A percentile compares a stretch with the other conserved stretches of the same genome.
Conservation (phyloP, 2,329 filamentous ascomycete species). For the Metarhizium robertsii region DNA sequence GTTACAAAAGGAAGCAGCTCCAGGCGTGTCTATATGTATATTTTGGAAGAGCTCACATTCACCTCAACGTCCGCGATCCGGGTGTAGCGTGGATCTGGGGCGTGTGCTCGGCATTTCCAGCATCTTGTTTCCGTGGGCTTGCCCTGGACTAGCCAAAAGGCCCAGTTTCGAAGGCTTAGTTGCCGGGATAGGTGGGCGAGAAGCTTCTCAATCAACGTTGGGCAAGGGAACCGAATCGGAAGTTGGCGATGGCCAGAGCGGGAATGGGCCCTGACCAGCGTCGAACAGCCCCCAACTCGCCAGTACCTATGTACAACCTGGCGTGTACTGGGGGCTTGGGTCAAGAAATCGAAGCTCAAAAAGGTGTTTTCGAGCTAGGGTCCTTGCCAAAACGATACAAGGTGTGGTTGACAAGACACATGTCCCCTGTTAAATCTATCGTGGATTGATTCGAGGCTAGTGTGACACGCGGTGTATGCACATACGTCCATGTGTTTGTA, state of each 20-base stretch:
- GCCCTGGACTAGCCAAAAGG: constrained; percentile 1
- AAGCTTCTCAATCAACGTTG: neutral
- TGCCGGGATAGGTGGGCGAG: neutral
- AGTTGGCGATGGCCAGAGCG: neutral
- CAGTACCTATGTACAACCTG: too few species aligned
- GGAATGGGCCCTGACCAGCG: neutral
- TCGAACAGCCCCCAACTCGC: neutral
- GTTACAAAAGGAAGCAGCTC: neutral
- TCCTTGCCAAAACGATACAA: neutral
- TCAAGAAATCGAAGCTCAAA: neutral
- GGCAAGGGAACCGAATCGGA: neutral
- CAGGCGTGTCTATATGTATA: neutral
- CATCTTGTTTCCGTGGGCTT: constrained; percentile 6
- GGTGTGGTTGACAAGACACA: neutral
- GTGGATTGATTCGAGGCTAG: neutral
- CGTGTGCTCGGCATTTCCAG: constrained; percentile 6
- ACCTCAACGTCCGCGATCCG: neutral
- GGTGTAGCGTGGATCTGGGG: neutral
- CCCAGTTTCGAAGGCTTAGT: neutral
- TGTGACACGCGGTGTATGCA: neutral
- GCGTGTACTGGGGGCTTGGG: neutral
- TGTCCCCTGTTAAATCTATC: neutral
- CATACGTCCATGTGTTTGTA: too few species aligned
- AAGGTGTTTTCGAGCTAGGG: neutral
- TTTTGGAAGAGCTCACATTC: neutral